Conservation (phyloP, 306 rosid genomes). For the Cucurbita moschata region DNA sequence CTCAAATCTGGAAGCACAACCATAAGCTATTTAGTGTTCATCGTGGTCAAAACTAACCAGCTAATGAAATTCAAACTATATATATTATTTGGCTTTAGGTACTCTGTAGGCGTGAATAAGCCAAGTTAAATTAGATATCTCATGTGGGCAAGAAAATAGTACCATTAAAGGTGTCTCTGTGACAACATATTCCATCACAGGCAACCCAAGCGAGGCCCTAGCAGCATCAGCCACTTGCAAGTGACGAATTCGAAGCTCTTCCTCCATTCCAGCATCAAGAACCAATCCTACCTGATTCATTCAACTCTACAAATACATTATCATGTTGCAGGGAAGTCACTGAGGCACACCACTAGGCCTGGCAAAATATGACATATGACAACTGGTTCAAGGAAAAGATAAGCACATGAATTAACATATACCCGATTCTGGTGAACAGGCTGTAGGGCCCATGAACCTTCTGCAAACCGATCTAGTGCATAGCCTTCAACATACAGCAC, state of each 20-base stretch:
- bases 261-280: conserved; percentile 79
- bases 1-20: neutral
- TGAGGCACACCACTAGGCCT: neutral
- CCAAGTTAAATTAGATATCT: neutral
- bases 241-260: conserved; percentile 60
- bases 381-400: neutral
- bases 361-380: neutral
- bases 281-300: conserved; percentile 66
- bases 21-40: neutral
- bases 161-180: conserved; percentile 75
- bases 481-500: conserved; percentile 76
- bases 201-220: conserved; percentile 87
- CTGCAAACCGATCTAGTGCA: conserved; percentile 77
- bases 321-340: neutral
- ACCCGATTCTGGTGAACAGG: conserved; percentile 87
- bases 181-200: conserved; percentile 56
- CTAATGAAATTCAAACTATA: neutral
- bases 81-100: neutral
- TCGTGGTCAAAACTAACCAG: neutral
- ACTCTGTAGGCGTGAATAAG: neutral
- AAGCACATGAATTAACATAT: conserved; percentile 4
- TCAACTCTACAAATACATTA: neutral
- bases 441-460: conserved; percentile 76
- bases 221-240: conserved; percentile 87
- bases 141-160: conserved; percentile 7